Percentiles rank a stretch among this genome's conserved stretches.
Evolutionary conservation across 2,329 filamentous ascomycete species (phyloP).

Genomic region (Achaetomium macrosporum): DNA sequence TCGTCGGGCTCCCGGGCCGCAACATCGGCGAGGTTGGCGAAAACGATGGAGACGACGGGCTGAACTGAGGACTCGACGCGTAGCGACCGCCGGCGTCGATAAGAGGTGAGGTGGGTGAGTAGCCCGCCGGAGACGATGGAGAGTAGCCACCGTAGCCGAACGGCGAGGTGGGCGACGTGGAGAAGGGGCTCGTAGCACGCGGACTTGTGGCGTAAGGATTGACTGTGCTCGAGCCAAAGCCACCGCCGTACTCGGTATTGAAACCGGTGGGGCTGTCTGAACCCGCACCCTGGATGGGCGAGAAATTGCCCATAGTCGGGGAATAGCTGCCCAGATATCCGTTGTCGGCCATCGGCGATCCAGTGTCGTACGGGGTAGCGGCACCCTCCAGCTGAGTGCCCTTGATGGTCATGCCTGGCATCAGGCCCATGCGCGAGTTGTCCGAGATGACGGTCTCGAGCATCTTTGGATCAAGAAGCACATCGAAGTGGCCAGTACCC

Average conservation of each 20-base stretch:
- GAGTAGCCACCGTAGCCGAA: slow-evolving; percentile 61
- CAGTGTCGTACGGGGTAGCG: slow-evolving; percentile 89
- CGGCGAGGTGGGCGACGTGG: slow-evolving; percentile 61
- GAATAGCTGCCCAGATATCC: slow-evolving; percentile 56
- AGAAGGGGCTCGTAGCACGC: slow-evolving; percentile 69
- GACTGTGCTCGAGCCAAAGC: slow-evolving; percentile 43
- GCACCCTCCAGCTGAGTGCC: slow-evolving; percentile 72
- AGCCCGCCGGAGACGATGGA: slow-evolving; percentile 69
- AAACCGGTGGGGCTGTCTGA: slow-evolving; percentile 67
- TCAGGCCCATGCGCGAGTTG: slow-evolving; percentile 78
- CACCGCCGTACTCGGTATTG: slow-evolving; percentile 52
- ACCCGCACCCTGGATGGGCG: slow-evolving; percentile 68
- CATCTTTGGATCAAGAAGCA: slow-evolving; percentile 91
- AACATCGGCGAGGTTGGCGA: slow-evolving; percentile 57
- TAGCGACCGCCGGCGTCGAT: slow-evolving; percentile 49
- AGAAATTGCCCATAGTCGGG: slow-evolving; percentile 62
- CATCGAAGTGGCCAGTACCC: slow-evolving; percentile 93
- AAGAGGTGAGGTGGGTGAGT: slow-evolving; percentile 71
- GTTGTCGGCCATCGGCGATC: slow-evolving; percentile 70
- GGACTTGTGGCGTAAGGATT: slow-evolving; percentile 70
- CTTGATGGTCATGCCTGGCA: slow-evolving; percentile 73
- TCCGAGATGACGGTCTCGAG: slow-evolving; percentile 91
- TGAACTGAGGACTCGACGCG: slow-evolving; percentile 57
- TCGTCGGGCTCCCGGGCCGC: slow-evolving; percentile 49
- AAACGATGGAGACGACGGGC: slow-evolving; percentile 57